Evolutionary conservation across 441 rosid species (phyloP), one percentile per base, ranked within the genome.

Genomic region (Populus trichocarpa): DNA sequence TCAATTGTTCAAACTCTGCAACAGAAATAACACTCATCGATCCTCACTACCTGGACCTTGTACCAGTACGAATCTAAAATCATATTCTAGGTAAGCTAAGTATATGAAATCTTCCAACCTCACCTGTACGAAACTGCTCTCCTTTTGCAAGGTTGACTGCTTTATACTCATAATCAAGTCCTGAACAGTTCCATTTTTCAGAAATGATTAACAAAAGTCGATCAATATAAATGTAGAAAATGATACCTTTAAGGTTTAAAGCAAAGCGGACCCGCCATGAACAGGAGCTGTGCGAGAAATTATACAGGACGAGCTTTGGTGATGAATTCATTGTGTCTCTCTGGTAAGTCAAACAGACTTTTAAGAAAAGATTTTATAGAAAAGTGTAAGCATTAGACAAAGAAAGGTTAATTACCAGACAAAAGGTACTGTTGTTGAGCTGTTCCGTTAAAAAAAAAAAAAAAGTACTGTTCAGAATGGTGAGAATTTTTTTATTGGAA

Each of bases 231-330:
- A 6, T 20, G 22, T 18, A 53, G 63, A 18, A 2, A 53, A 53
- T 42, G 20, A 57, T 75, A 86, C 93, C 89, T 83, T 89, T 89
- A 63, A 90, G 90, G 40, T 76, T 81, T 61, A 89, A 79, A 80
- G 91, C 92, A 71, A 90, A 85, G 75, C 94, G 91, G 79, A 89
- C 89, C 18, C 94, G 94, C 92, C 92, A 86, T 9, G 94, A 75
- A 28, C 92, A 90, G 22, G 94, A 89, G 82, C 92, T 89, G 81
- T 84, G 86, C 89, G 89, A 90, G 79, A 70, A 85, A n/a, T 90
- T 87, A 76, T 84, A 90, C 73, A 89, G 66, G 6, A 83, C 57
- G 33, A 85, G 87, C 70, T 82, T 81, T 8, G 87, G 71, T 42
- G 83, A 72, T 22, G 82, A 80, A 16, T n/a, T 66, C 16, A 9